Percentiles rank a stretch among this genome's conserved stretches.
These are phyloP conservation scores for Saccharomycopsis sp. DNA, from an alignment of 805 yeast species.

Conservation along the genomic window DNA sequence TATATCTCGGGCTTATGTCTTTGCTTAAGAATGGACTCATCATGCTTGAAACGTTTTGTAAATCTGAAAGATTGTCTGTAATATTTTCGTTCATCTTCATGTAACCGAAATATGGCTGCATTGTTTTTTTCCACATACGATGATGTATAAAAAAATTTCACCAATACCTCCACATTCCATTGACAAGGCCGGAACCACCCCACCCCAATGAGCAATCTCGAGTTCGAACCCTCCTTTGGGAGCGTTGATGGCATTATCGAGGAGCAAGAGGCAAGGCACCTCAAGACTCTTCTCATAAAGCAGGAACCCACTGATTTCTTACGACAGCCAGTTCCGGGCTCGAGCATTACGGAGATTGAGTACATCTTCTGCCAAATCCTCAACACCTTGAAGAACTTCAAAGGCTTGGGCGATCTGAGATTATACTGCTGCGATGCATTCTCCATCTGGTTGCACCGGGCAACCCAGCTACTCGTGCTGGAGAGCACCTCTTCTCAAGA, in stretches of 20 bases:
- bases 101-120: no score
- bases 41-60: no score
- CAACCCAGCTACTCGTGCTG: conserved; percentile 32
- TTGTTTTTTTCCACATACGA: no score
- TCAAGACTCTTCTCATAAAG: conserved; percentile 8
- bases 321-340: neutral
- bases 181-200: no score
- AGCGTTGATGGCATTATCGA: neutral
- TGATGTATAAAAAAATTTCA: no score
- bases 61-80: no score
- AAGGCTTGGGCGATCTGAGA: conserved; percentile 32
- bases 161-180: no score
- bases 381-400: conserved; percentile 26
- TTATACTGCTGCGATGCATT: conserved; percentile 49
- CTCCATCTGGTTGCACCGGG: conserved; percentile 55
- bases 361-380: conserved; percentile 23
- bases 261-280: neutral
- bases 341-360: conserved; percentile 4
- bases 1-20: no score
- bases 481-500: conserved; percentile 15
- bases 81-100: no score
- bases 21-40: no score
- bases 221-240: no score
- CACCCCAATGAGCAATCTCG: no score
- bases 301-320: conserved; percentile 4